phyloP scores from a whole-genome alignment of 352 stramenopile genomes.

The Phytopythium montanum region DNA sequence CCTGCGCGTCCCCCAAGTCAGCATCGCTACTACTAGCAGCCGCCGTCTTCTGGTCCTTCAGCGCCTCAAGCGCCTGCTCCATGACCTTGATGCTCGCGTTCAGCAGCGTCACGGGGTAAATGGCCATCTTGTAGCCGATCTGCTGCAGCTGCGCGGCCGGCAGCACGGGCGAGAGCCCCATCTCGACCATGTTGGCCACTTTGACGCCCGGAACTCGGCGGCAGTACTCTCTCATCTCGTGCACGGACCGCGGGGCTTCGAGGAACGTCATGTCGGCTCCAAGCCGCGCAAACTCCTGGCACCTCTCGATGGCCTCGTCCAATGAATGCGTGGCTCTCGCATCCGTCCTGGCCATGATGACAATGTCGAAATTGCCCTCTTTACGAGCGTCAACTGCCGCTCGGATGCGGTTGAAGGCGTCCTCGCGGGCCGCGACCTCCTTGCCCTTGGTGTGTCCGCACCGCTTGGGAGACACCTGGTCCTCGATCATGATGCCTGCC shows the following conservation, averaged over 20 bases:
- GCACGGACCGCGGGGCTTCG: slow-evolving; percentile 86
- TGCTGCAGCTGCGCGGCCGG: slow-evolving; percentile 76
- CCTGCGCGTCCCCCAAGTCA: slow-evolving; percentile 17
- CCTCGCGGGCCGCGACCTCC: slow-evolving; percentile 78
- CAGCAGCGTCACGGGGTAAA: slow-evolving; percentile 93
- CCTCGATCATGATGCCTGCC: slow-evolving; percentile 94
- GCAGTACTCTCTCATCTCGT: slow-evolving; percentile 93
- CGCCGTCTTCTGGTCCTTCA: slow-evolving; percentile 48
- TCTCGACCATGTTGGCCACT: slow-evolving; percentile 85
- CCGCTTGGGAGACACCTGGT: slow-evolving; percentile 91
- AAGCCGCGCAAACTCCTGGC: slow-evolving; percentile 87
- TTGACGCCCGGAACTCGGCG: slow-evolving; percentile 87
- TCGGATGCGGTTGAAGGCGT: slow-evolving; percentile 82
- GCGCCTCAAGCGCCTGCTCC: slow-evolving; percentile 80
- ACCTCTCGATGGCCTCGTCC: slow-evolving; percentile 91
- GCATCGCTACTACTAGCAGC: background rate
- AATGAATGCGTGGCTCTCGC: slow-evolving; percentile 85
- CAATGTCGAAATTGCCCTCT: slow-evolving; percentile 85
- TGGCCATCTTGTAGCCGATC: slow-evolving; percentile 93
- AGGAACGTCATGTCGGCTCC: slow-evolving; percentile 96
- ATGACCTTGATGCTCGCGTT: slow-evolving; percentile 93
- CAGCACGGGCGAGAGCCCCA: slow-evolving; percentile 91
- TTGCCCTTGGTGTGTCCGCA: slow-evolving; percentile 93
- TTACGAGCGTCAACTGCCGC: slow-evolving; percentile 88
- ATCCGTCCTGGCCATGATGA: slow-evolving; percentile 95